Evolutionary conservation across 768 basidiomycete species (phyloP).

Genomic region (Mycena belliarum): DNA sequence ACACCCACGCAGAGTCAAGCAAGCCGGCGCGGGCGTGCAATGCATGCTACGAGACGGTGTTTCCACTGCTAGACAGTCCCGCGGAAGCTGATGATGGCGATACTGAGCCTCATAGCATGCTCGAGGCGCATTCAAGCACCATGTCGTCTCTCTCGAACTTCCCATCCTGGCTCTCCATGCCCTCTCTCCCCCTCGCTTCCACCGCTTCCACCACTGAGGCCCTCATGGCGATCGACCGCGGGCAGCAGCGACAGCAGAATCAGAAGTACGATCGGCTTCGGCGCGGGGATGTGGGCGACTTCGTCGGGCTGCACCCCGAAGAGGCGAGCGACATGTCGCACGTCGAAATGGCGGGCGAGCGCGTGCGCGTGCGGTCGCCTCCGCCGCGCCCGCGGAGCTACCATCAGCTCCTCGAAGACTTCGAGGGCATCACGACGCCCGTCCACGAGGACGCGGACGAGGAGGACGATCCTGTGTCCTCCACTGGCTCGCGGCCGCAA

Average conservation of each 20-base stretch:
- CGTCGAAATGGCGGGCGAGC: slow-evolving; percentile 25
- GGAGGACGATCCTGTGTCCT: not conserved
- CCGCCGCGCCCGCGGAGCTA: slow-evolving; percentile 61
- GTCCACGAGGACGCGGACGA: slow-evolving; percentile 21
- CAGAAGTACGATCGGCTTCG: slow-evolving; percentile 28
- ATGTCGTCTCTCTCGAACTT: slow-evolving; percentile 53
- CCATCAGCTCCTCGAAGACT: slow-evolving; percentile 67
- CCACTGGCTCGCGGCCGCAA: not conserved
- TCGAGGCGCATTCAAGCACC: slow-evolving; percentile 32
- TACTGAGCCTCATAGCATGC: slow-evolving; percentile 3
- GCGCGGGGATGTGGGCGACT: slow-evolving; percentile 16
- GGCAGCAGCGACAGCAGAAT: slow-evolving; percentile 5
- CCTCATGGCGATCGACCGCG: slow-evolving; percentile 48
- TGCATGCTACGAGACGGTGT: slow-evolving; percentile 84
- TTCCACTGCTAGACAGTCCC: slow-evolving; percentile 52
- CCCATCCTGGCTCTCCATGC: slow-evolving; percentile 60
- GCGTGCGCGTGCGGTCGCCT: slow-evolving; percentile 35
- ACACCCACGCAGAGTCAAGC: slow-evolving; percentile 41
- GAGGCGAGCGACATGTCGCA: slow-evolving; percentile 8
- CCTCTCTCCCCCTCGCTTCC: slow-evolving; percentile 43
- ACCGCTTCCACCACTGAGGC: slow-evolving; percentile 37
- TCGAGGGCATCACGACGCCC: slow-evolving; percentile 33
- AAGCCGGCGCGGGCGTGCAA: slow-evolving; percentile 81
- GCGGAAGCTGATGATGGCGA: slow-evolving; percentile 7
- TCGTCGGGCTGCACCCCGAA: slow-evolving; percentile 6